Base-by-base conservation (phyloP, 106 monocot species). In the Dendrobium catenatum region DNA sequence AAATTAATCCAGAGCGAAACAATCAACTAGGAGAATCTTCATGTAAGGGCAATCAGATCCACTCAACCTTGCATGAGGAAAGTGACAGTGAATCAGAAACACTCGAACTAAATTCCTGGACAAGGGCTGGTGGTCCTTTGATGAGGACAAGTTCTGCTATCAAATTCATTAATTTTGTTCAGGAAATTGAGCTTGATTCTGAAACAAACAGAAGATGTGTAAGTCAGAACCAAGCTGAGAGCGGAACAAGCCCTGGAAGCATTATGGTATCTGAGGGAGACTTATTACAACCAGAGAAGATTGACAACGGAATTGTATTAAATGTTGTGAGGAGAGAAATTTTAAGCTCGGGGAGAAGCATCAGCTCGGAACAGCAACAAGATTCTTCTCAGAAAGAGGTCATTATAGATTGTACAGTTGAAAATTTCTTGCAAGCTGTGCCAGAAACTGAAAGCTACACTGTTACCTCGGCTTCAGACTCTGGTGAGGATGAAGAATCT, bases 181-280 rank as follows among this genome's bases (percentile, higher is more conserved):
- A 86, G 58, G 86, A 68, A 44, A 86, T 92, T 3, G 81, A 82
- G 18, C 17, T 83, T 33, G 78, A 85, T 10, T 24, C 66, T 5
- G 85, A 87, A 37, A 42, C 55, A 20, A 82, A 67, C 42, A 83
- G 70, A 70, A 70, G 37, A 3, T 61, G 80, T 55, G 20, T 40
- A 19, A 76, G 4, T 48, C 5, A 24, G 47, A 82, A 29, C n/a
- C 88, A 86, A 18, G 24, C 37, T 37, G 70, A 70, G 37, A 16
- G 70, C 11, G 70, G 70, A 33, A 2, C 31, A 70, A 70, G 70
- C 37, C 29, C 70, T 70, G 0, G 33, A 15, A 94, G 94, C 75
- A 89, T 89, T 55, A 26, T 91, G 79, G 89, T 94, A 26, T 85
- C 94, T 18, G 91, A 94, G 55, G 94, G 91, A 37, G 91, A 94